Conservation (phyloP, 2,329 filamentous ascomycete genomes). For the Aspergillus sp. region DNA sequence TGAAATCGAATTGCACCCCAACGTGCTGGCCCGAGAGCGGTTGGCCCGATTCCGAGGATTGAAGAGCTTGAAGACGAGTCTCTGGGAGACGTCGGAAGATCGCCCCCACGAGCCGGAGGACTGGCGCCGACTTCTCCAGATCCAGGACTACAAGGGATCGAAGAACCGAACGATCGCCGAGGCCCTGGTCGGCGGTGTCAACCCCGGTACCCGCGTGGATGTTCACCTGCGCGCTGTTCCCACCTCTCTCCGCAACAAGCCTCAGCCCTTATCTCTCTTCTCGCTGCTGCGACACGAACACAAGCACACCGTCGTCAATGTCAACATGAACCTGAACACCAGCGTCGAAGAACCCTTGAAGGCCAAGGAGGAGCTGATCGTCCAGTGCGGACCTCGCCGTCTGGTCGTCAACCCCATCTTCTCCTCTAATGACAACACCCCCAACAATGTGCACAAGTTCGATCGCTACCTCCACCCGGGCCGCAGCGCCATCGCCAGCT, state of each 20-base stretch:
- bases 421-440: constrained; percentile 83
- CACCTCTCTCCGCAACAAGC: constrained; percentile 49
- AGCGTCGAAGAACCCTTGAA: constrained; percentile 75
- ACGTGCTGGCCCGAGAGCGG: constrained; percentile 81
- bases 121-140: constrained; percentile 80
- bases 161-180: constrained; percentile 76
- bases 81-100: constrained; percentile 89
- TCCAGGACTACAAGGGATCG: constrained; percentile 86
- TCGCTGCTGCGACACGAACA: constrained; percentile 92
- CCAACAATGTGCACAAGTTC: constrained; percentile 97
- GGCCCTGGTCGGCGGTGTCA: constrained; percentile 82
- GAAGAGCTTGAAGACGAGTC: constrained; percentile 84
- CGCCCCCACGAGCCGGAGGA: constrained; percentile 82
- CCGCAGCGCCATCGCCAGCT: constrained; percentile 82
- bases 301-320: constrained; percentile 87
- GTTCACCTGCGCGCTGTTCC: constrained; percentile 69
- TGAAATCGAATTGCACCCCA: constrained; percentile 89
- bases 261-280: constrained; percentile 71
- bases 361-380: constrained; percentile 86
- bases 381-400: constrained; percentile 86
- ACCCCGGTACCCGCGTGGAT: constrained; percentile 77
- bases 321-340: constrained; percentile 80
- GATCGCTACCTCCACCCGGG: constrained; percentile 89
- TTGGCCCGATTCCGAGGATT: constrained; percentile 84
- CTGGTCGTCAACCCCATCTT: constrained; percentile 88